Evolutionary conservation across 2,329 filamentous ascomycete species (phyloP), one percentile per base, ranked within the genome.

Genomic region (Aspergillus japonicus): DNA sequence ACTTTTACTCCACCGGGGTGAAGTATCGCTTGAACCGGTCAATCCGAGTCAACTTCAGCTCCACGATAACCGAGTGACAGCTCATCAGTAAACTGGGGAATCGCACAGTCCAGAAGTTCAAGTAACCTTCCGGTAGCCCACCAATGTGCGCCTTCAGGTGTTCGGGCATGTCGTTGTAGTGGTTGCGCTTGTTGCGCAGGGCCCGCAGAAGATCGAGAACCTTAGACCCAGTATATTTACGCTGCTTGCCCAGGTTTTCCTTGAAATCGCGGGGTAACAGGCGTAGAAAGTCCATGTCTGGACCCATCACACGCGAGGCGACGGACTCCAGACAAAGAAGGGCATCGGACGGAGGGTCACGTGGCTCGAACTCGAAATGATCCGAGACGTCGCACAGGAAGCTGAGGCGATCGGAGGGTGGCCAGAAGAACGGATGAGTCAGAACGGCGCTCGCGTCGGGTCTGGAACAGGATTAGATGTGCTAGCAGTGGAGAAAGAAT

Each of bases 331-430:
- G 77, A 31, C 85, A 82, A 5, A 78, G 69, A 0, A 98, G 82
- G 0, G 88, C 83, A 0, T 79, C 72, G 0, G 91, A 93, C 0
- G 91, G 90, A 0, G 92, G 91, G 51, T 96, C 92, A 29, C 92
- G 87, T 0, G 88, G 87, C 73, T 98, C 94, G 66, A 95, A 91
- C 74, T 99, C 95, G 71, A 96, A 98, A 72, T 96, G 91, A 73
- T 99, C 95, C 0, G 92, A 97, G 8, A 96, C 92, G 65, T 97
- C 93, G 71, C 93, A 96, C n/a, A 99, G 82, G 76, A 99, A 99
- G 10, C 86, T 86, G 6, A 99, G 85, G 8, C 93, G 88, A 73
- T 96, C 95, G 73, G 96, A 94, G 0, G 91, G 79, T 0, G 89
- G 81, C 95, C 95, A 99, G 81, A 99, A 99, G 81, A 98, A 99